Conservation (phyloP, 306 rosid genomes). For the Alnus glutinosa region DNA sequence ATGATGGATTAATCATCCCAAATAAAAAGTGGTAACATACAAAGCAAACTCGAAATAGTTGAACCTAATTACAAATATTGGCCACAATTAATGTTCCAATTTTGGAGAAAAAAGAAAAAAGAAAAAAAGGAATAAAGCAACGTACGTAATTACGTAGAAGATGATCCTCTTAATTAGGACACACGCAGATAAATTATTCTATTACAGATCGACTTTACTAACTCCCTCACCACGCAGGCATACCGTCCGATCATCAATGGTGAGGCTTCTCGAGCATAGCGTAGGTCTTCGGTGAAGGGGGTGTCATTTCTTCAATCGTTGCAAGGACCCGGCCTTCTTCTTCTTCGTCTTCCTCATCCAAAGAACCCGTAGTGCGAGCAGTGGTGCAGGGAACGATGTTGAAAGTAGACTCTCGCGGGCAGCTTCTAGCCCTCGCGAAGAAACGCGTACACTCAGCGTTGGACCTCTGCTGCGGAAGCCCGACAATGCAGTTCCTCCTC, state of each 20-base stretch:
- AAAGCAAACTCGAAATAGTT: not conserved
- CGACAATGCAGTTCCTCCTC: conserved; percentile 36
- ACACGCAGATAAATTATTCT: not conserved
- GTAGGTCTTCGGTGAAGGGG: conserved; percentile 32
- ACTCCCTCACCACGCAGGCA: not conserved
- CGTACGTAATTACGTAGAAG: too few relatives aligned
- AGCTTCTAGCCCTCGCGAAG: conserved; percentile 28
- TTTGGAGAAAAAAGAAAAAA: too few relatives aligned
- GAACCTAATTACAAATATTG: not conserved
- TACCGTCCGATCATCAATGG: conserved; percentile 13
- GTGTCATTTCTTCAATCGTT: conserved; percentile 31
- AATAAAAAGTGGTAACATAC: not conserved
- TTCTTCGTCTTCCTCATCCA: not conserved
- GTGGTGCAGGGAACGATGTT: conserved; percentile 17
- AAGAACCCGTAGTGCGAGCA: too few relatives aligned
- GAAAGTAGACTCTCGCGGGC: conserved; percentile 27
- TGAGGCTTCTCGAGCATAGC: conserved; percentile 22
- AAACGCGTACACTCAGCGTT: conserved; percentile 25
- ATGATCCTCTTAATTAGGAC: not conserved
- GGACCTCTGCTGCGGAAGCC: conserved; percentile 36
- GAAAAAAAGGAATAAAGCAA: not conserved
- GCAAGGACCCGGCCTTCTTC: not conserved
- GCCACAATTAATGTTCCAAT: not conserved
- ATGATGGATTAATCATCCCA: not conserved
- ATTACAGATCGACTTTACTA: not conserved